phyloP scores from a whole-genome alignment of 176 grass and related monocot species.

The Puya raimondii region DNA sequence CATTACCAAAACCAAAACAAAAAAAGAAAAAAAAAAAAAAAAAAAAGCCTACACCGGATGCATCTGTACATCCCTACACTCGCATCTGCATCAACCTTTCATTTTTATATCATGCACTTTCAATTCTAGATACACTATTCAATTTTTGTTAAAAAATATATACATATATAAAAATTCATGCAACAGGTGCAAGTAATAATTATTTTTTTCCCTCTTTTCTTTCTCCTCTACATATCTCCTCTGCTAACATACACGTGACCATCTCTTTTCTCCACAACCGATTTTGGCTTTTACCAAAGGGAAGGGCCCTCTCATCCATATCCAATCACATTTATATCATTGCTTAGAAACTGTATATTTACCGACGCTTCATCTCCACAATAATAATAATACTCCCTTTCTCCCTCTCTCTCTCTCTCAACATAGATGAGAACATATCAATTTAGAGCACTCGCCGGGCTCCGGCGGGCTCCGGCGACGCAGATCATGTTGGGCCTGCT shows the following conservation, averaged over 20 bases:
- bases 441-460: background rate
- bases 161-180: no score
- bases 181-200: no score
- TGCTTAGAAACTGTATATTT: background rate
- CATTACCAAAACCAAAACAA: rapidly evolving
- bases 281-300: background rate
- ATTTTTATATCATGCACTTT: no score
- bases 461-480: slow-evolving; percentile 1
- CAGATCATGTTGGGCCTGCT: background rate
- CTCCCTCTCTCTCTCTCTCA: background rate
- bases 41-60: no score
- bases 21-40: no score
- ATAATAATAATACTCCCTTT: background rate
- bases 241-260: background rate
- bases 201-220: no score
- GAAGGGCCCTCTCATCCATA: background rate
- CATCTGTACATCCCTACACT: no score
- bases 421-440: background rate
- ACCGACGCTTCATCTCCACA: background rate
- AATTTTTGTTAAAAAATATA: no score
- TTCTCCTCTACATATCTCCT: background rate
- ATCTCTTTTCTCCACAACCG: background rate
- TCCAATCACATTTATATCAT: background rate
- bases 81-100: no score
- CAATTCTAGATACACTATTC: no score